Base-by-base conservation (phyloP, 768 basidiomycete species). In the Lanmaoa rubissima region DNA sequence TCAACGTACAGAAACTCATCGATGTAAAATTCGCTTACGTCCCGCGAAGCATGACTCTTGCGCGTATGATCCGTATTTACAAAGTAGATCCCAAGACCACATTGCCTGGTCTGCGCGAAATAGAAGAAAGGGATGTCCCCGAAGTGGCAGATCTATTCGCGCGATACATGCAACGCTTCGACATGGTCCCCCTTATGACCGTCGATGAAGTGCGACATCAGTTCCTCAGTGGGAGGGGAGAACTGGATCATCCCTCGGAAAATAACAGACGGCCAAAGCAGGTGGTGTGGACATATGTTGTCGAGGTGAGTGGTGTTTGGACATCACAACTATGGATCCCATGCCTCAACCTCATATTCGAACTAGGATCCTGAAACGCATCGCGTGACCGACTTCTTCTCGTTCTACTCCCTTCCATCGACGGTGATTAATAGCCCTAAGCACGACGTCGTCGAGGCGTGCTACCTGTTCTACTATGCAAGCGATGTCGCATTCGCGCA, bases 391-490 rank as follows among this genome's bases (percentile, higher is more conserved):
- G 97, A 99, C 74, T 90, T 95, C 68, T 88, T 98, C 74, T 95
- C 96, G 10, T 96, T 98, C 78, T 99, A 97, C 72, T 91, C 91
- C 14, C 84, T 99, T 24, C 96, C 97, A 1, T 98, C 96, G 5
- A 90, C 93, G 1, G 86, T 98, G 58, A 92, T 98, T 69, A 81
- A 84, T 51, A 85, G 84, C 62, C 59, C 78, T n/a, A 90, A 86
- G 61, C 75, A 94, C 67, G 78, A 81, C 19, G 65, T 84, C 31
- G 82, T 99, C 40, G 87, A 99, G 62, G 96, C 95, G 1, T 96
- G 93, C 12, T 99, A 98, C 74, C 79, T 98, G 24, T 98, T 84
- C 73, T 98, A 98, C 75, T 98, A 98, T 67, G 97, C 93, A 19
- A 88, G 90, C 8, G 87, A 90, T 49, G 79, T 77, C 5, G 90